Evolutionary conservation across 495 filamentous ascomycete genomes (phyloP).

Genomic region (Hypoxylon perforatum): DNA sequence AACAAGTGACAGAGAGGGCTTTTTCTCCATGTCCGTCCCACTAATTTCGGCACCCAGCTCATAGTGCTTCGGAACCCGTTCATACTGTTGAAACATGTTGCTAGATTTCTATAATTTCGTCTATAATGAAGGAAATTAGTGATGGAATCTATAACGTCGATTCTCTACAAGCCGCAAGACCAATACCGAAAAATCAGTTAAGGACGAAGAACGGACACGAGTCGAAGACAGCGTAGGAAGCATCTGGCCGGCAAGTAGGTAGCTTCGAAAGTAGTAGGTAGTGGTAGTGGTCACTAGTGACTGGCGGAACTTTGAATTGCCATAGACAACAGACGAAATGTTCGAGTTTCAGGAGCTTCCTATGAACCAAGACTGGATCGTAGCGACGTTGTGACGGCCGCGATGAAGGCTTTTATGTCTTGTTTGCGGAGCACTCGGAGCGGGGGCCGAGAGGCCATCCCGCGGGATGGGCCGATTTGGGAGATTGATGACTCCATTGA

Average conservation of each 20-base stretch:
- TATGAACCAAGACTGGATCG: conserved; percentile 68
- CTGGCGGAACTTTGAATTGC: conserved; percentile 11
- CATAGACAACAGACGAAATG: conserved; percentile 59
- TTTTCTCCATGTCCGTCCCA: conserved; percentile 1
- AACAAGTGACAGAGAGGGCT: conserved; percentile 52
- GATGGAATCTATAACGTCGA: background rate
- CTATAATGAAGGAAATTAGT: conserved; percentile 6
- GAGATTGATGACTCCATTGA: conserved; percentile 17
- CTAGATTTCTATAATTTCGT: background rate
- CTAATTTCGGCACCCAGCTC: conserved; percentile 14
- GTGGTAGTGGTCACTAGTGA: conserved; percentile 41
- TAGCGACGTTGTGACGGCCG: conserved; percentile 59
- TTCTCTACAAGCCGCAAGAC: conserved; percentile 2
- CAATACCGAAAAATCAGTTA: background rate
- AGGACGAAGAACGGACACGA: background rate
- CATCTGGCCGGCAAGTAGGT: background rate
- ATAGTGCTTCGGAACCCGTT: conserved; percentile 41
- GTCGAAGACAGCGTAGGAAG: background rate
- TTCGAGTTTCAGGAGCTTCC: conserved; percentile 41
- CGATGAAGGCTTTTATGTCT: conserved; percentile 62
- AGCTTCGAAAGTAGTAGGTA: conserved; percentile 30
- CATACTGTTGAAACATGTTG: conserved; percentile 43
- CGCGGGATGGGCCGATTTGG: conserved; percentile 22
- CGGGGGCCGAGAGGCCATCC: conserved; percentile 18
- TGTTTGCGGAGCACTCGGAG: conserved; percentile 40